Base-by-base conservation (phyloP, 306 rosid genomes). In the Fragaria ananassa region DNA sequence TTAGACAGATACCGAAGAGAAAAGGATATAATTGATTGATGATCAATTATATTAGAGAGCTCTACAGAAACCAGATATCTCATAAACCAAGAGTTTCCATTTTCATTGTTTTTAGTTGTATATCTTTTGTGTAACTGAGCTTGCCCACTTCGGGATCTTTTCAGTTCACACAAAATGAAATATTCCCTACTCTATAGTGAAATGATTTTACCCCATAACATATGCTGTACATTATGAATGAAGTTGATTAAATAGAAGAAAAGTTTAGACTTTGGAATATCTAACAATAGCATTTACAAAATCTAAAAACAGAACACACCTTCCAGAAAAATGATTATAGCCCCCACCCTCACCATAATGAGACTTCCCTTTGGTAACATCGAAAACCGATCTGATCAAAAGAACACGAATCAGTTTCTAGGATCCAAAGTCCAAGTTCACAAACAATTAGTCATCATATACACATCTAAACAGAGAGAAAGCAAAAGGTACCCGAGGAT, bases 261-360 rank as follows among this genome's bases (percentile, higher is more conserved):
- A 3, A 25, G 1, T 27, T 29, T 3, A 12, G 19, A 31, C 10
- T 25, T 8, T 12, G 41, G 68, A 63, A 63, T n/a, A 15, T 62
- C 35, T 53, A 19, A 6, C 7, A 2, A 21, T n/a, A 34, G 5
- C 11, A 71, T 10, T 31, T 18, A 19, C 27, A 60, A 56, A 64
- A 21, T 50, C 47, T 5, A 68, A 34, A 47, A 63, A 58, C 53
- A 57, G 71, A 68, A 29, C 78, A 74, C 78, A 84, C 98, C 96
- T 94, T 91, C 98, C 98, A 74, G 98, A 65, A 87, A 94, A 94
- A 84, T 94, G 98, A 88, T 81, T 85, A 81, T 94, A 94, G 8
- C 96, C 96, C 66, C 98, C 98, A 81, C 95, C 95, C 69, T 76
- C 67, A 64, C 98, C 98, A 71, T 94, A 94, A 79, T 94, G 97